Conservation (phyloP, 805 yeast genomes). For the Candida ficus region DNA sequence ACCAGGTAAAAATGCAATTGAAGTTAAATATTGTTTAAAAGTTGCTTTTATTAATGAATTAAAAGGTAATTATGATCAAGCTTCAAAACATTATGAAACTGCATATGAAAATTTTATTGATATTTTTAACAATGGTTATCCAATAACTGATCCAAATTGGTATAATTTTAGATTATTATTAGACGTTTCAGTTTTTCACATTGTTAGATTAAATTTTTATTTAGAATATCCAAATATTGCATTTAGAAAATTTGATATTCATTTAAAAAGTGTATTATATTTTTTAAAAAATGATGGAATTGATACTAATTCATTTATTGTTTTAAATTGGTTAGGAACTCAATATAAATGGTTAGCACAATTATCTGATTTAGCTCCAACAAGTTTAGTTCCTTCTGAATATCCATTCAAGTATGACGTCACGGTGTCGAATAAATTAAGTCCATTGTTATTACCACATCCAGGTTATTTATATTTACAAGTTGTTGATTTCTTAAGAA, state of each 20-base stretch:
- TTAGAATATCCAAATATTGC: slow-evolving; percentile 55
- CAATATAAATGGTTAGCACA: slow-evolving; percentile 67
- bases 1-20: slow-evolving; percentile 10
- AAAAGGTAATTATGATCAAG: slow-evolving; percentile 40
- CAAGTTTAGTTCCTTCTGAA: slow-evolving; percentile 33
- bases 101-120: slow-evolving; percentile 48
- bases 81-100: slow-evolving; percentile 46
- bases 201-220: slow-evolving; percentile 55
- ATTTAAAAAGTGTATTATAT: slow-evolving; percentile 46
- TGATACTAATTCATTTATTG: slow-evolving; percentile 25
- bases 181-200: slow-evolving; percentile 59
- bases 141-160: slow-evolving; percentile 31
- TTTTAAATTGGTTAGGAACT: slow-evolving; percentile 49
- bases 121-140: slow-evolving; percentile 29
- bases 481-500: slow-evolving; percentile 29
- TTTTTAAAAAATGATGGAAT: slow-evolving; percentile 29
- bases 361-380: slow-evolving; percentile 45
- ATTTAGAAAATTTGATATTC: slow-evolving; percentile 58
- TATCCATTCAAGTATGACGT: slow-evolving; percentile 28
- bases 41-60: slow-evolving; percentile 46
- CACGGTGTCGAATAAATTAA: slow-evolving; percentile 16
- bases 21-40: slow-evolving; percentile 46
- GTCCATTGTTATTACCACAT: slow-evolving; percentile 34
- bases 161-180: slow-evolving; percentile 42
- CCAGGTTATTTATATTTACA: slow-evolving; percentile 39